phyloP scores from a whole-genome alignment of 2,329 filamentous ascomycete species.

The Nothomitra cinnamomea region DNA sequence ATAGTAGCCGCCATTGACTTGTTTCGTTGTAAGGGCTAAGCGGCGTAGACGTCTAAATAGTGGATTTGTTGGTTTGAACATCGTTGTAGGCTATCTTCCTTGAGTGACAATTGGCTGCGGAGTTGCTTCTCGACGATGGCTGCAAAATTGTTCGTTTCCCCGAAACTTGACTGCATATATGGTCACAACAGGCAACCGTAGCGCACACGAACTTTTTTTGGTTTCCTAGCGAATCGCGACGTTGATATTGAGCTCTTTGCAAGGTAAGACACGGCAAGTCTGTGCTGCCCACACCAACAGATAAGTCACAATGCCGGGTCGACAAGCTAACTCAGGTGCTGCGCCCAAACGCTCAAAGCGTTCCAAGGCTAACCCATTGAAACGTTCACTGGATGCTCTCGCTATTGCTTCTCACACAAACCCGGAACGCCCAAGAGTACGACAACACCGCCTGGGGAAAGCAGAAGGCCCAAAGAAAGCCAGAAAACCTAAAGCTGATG shows the following conservation, averaged over 20 bases:
- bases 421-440: slow-evolving; percentile 34
- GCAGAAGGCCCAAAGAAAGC: slow-evolving; percentile 26
- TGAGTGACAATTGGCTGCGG: neutral
- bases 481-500: slow-evolving; percentile 26
- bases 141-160: too few relatives aligned
- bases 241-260: neutral
- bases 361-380: slow-evolving; percentile 29
- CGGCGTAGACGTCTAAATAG: slow-evolving; percentile 57
- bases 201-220: neutral
- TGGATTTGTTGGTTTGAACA: slow-evolving; percentile 27
- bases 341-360: slow-evolving; percentile 19
- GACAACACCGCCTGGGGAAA: slow-evolving; percentile 40
- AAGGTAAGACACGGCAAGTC: neutral
- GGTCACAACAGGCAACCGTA: neutral
- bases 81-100: slow-evolving; percentile 8
- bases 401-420: slow-evolving; percentile 43
- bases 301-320: slow-evolving; percentile 23
- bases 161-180: neutral
- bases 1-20: slow-evolving; percentile 88
- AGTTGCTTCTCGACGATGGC: too few relatives aligned
- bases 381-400: slow-evolving; percentile 43
- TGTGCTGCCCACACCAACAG: neutral
- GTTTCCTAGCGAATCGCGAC: neutral
- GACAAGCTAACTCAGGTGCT: slow-evolving; percentile 22
- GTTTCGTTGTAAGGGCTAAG: slow-evolving; percentile 74